Evolutionary conservation across 805 yeast genomes (phyloP), one percentile per base, ranked within the genome.

Genomic region (Spathaspora girioi): DNA sequence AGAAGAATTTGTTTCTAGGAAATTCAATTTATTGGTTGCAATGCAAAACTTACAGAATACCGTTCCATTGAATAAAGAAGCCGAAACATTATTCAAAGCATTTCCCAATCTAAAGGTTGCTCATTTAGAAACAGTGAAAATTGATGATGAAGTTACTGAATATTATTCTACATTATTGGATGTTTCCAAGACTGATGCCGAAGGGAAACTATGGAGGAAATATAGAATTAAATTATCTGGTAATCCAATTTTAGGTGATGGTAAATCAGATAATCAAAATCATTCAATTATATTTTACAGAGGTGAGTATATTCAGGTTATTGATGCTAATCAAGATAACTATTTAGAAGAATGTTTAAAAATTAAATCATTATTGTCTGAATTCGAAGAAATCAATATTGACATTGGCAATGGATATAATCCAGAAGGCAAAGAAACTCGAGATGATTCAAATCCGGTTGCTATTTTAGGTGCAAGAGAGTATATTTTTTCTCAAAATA

Each of bases 391-490:
- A 63, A 68, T 85, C 59, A 50, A 67, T 67, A n/a, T 71, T 60
- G 66, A 77, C 76, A 51, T 87, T 81, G 38, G 35, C 5, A 68
- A 75, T 75, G 73, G 73, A n/a, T 77, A 78, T 55, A 61, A 67
- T 14, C 89, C 93, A 19, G 88, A 86, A 0, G 70, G 19, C 11
- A n/a, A 4, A 23, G 27, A 29, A 5, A 35, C 23, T 18, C 80
- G 23, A 35, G 20, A 19, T 43, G 51, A 15, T 45, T 49, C 8
- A 35, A 19, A 19, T 17, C 74, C 76, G 26, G 96, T 93, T 15
- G 98, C 97, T 0, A 91, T 93, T 60, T 79, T 93, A 43, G 97
- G 98, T 43, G 97, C 97, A 1, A 81, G 98, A 60, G 98, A 93
- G 65, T 91, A 90, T 65, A 91, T 93, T 29, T 93, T 93, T 71